These are phyloP conservation scores for Coix lacrymajobi DNA, from an alignment of 176 grass and related monocot species.

Conservation along the genomic window DNA sequence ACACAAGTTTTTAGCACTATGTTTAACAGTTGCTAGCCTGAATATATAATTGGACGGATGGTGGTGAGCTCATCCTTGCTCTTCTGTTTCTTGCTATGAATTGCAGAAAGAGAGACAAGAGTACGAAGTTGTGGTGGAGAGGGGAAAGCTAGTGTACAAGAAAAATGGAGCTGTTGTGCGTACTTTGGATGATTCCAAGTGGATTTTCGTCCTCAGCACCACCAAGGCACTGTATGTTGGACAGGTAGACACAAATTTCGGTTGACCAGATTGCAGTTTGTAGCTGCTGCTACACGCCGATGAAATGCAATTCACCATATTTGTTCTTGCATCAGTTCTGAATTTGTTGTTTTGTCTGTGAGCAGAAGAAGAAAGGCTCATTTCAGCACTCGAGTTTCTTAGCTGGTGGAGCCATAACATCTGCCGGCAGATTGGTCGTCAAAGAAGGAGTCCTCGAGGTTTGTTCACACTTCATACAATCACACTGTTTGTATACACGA, in stretches of 20 bases:
- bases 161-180: conserved; percentile 47
- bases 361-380: conserved; percentile 93
- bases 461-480: not conserved
- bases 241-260: conserved; percentile 51
- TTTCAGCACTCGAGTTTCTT: conserved; percentile 96
- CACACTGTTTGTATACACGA: not conserved
- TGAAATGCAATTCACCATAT: not conserved
- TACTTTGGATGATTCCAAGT: conserved; percentile 75
- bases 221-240: conserved; percentile 74
- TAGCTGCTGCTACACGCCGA: not conserved
- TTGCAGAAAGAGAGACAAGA: conserved; percentile 80
- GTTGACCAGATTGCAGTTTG: not conserved
- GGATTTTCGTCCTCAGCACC: conserved; percentile 88
- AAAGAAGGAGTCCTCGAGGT: conserved; percentile 81
- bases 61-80: not conserved
- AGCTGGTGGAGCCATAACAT: conserved; percentile 71
- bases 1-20: not conserved
- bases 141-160: conserved; percentile 64
- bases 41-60: not conserved
- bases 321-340: conserved; percentile 12
- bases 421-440: conserved; percentile 81
- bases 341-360: not conserved
- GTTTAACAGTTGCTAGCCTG: not conserved
- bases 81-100: conserved; percentile 8
- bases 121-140: conserved; percentile 68